Evolutionary conservation across 768 basidiomycete genomes (phyloP).

Genomic region (Termitomyces sp.): DNA sequence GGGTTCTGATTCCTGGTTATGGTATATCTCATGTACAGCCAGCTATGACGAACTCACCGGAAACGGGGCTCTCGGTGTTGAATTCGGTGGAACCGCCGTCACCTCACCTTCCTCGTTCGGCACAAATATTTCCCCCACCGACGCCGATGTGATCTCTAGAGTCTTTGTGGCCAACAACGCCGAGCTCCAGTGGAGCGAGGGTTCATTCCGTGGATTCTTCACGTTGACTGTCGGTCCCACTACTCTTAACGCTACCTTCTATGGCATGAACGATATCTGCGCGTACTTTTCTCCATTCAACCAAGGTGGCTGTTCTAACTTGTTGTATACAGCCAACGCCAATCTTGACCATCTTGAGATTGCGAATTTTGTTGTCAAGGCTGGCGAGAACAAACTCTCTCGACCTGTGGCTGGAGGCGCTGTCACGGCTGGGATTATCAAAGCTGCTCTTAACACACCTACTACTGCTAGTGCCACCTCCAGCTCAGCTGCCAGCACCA

Average conservation of each 20-base stretch:
- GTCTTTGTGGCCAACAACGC: not conserved
- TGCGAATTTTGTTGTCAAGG: constrained; percentile 12
- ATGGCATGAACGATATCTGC: not conserved
- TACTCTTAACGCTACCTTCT: constrained; percentile 2
- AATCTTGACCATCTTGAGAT: constrained; percentile 5
- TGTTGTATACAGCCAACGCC: not conserved
- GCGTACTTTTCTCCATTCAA: not conserved
- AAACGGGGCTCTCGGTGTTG: not conserved
- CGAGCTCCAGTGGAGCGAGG: constrained; percentile 4
- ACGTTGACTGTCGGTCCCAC: not conserved
- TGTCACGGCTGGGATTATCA: constrained; percentile 10
- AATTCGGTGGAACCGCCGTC: constrained; percentile 3
- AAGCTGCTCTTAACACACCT: constrained; percentile 1
- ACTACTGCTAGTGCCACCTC: not conserved
- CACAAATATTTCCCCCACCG: not conserved
- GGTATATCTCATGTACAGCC: not conserved
- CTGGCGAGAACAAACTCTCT: constrained; percentile 13
- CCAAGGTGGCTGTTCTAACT: not conserved
- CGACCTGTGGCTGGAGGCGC: constrained; percentile 15
- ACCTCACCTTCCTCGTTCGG: not conserved
- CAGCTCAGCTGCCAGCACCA: not conserved
- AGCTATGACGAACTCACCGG: not conserved
- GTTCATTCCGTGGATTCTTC: constrained; percentile 6
- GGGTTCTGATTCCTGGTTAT: not conserved
- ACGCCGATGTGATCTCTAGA: not conserved